Percentiles rank a stretch among this genome's conserved stretches.
phyloP scores from a whole-genome alignment of 352 stramenopile species.

The Pythium aquatile region DNA sequence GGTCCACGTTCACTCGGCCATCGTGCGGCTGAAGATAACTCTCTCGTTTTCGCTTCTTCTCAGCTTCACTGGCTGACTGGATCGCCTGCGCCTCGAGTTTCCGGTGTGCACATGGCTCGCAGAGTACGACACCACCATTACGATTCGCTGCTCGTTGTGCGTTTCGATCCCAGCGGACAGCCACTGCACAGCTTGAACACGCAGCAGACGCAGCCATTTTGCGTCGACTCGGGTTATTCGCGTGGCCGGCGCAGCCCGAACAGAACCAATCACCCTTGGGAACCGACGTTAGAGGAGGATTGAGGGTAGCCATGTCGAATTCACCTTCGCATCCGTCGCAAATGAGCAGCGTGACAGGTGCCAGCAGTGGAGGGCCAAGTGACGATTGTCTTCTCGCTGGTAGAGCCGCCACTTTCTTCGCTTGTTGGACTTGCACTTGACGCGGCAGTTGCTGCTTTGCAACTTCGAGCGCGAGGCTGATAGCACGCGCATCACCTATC shows the following conservation, averaged over 20 bases:
- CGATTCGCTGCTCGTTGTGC: constrained; percentile 20
- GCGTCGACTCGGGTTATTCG: background rate
- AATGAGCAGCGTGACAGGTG: constrained; percentile 52
- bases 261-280: constrained; percentile 56
- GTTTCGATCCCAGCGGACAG: constrained; percentile 23
- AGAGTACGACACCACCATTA: constrained; percentile 15
- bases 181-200: constrained; percentile 11
- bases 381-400: constrained; percentile 1
- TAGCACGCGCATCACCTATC: background rate
- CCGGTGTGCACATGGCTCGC: constrained; percentile 10
- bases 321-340: constrained; percentile 72
- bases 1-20: constrained; percentile 19
- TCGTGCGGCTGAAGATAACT: constrained; percentile 13
- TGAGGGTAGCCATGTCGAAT: constrained; percentile 45
- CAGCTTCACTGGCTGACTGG: background rate
- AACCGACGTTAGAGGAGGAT: constrained; percentile 40
- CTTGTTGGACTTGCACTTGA: constrained; percentile 8
- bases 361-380: constrained; percentile 5
- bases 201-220: background rate
- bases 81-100: constrained; percentile 1
- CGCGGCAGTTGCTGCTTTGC: constrained; percentile 3
- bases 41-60: constrained; percentile 36
- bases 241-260: background rate
- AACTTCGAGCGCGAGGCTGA: background rate
- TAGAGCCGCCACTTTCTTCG: background rate